These are phyloP conservation scores for Lactifluus pinguis DNA, from an alignment of 768 basidiomycete species.

Conservation along the genomic window DNA sequence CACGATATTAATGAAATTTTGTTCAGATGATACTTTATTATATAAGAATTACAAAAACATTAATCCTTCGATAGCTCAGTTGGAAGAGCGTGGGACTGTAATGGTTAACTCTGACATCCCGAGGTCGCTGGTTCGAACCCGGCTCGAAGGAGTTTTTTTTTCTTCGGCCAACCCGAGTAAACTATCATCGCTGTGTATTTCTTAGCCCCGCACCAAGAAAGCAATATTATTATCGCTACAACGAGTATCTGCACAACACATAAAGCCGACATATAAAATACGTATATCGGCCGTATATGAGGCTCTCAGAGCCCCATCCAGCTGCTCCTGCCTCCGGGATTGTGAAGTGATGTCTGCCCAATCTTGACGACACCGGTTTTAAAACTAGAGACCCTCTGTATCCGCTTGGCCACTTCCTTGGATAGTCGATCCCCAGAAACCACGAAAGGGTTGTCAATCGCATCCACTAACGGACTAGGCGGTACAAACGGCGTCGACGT, in stretches of 20 bases:
- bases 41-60: not conserved
- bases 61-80: slow-evolving; percentile 27
- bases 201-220: not conserved
- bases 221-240: not conserved
- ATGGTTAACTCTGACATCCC: slow-evolving; percentile 21
- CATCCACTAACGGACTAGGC: slow-evolving; percentile 69
- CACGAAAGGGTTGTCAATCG: slow-evolving; percentile 36
- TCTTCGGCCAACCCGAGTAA: not conserved
- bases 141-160: slow-evolving; percentile 24
- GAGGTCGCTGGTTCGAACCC: slow-evolving; percentile 29
- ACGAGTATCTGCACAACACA: not conserved
- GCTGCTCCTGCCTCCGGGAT: slow-evolving; percentile 81
- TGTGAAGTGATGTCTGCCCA: slow-evolving; percentile 89
- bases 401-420: slow-evolving; percentile 10
- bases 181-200: not conserved
- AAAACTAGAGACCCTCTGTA: slow-evolving; percentile 21
- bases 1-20: not conserved
- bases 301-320: slow-evolving; percentile 73
- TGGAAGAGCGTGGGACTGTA: slow-evolving; percentile 31
- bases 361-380: slow-evolving; percentile 65
- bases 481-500: slow-evolving; percentile 23
- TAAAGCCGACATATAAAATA: not conserved
- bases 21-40: not conserved
- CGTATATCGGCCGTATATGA: not conserved
- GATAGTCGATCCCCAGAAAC: slow-evolving; percentile 17